Conservation (phyloP, 1,284 basidiomycete genomes). For the Omphalotus olearius region DNA sequence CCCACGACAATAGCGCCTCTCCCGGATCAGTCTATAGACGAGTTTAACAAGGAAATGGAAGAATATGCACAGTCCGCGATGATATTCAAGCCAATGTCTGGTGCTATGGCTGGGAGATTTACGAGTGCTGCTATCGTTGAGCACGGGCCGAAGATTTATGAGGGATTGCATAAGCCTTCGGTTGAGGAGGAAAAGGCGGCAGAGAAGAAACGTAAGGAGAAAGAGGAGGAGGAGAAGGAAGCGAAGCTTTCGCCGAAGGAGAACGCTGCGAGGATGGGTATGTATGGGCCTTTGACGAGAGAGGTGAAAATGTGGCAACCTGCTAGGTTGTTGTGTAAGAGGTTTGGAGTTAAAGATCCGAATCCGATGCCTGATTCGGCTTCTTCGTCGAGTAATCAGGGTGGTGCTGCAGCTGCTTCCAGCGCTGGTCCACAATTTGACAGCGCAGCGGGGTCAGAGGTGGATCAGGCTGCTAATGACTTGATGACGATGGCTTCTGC, state of each 20-base stretch:
- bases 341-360: slow-evolving; percentile 91
- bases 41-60: slow-evolving; percentile 77
- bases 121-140: slow-evolving; percentile 71
- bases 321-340: slow-evolving; percentile 80
- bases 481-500: slow-evolving; percentile 7
- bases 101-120: slow-evolving; percentile 91
- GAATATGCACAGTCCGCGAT: slow-evolving; percentile 86
- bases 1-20: slow-evolving; percentile 43
- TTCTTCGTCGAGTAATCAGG: slow-evolving; percentile 15
- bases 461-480: neutral
- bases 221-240: slow-evolving; percentile 41
- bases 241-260: slow-evolving; percentile 70
- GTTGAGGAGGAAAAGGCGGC: slow-evolving; percentile 38
- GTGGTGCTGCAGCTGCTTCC: no score
- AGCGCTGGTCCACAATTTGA: neutral
- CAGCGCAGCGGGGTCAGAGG: neutral
- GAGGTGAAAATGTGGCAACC: slow-evolving; percentile 78
- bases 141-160: slow-evolving; percentile 58
- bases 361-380: slow-evolving; percentile 37
- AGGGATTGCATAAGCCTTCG: slow-evolving; percentile 71
- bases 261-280: slow-evolving; percentile 78
- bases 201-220: slow-evolving; percentile 39
- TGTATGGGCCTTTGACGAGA: slow-evolving; percentile 86
- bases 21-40: slow-evolving; percentile 57
- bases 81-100: slow-evolving; percentile 90